Percentiles rank a stretch among this genome's conserved stretches.
Conservation (phyloP, 2,329 filamentous ascomycete species). For the Penicillium nordicum region DNA sequence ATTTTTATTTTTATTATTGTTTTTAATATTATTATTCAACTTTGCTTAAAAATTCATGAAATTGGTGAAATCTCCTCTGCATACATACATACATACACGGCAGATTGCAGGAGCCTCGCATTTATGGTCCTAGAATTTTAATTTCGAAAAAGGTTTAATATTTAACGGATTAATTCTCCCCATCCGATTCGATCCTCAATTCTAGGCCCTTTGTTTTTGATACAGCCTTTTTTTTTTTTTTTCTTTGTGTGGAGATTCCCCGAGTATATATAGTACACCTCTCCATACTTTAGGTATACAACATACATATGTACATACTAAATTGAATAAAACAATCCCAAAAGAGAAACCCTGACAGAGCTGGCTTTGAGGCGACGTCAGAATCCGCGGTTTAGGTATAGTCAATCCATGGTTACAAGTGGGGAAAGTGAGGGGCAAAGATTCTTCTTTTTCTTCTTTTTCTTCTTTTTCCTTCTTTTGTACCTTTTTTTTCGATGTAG, state of each 20-base stretch:
- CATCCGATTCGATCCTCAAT: neutral
- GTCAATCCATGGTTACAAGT: neutral
- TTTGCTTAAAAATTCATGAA: too few species aligned
- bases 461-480: neutral
- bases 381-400: slow-evolving; percentile 3
- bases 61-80: neutral
- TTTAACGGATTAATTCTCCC: neutral
- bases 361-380: slow-evolving; percentile 1
- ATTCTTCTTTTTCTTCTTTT: slow-evolving; percentile 3
- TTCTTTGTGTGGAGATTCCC: neutral
- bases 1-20: neutral
- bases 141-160: neutral
- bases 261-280: neutral
- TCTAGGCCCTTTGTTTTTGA: neutral
- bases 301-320: neutral
- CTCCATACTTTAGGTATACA: too few species aligned
- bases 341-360: slow-evolving; percentile 1
- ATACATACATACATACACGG: neutral
- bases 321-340: neutral
- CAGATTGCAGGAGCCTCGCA: slow-evolving; percentile 2
- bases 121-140: neutral
- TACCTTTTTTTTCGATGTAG: neutral
- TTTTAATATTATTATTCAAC: neutral
- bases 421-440: neutral
- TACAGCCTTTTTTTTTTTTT: neutral